phyloP scores from a whole-genome alignment of 148 eudicot genomes.

The Heliamphora exappendiculata region DNA sequence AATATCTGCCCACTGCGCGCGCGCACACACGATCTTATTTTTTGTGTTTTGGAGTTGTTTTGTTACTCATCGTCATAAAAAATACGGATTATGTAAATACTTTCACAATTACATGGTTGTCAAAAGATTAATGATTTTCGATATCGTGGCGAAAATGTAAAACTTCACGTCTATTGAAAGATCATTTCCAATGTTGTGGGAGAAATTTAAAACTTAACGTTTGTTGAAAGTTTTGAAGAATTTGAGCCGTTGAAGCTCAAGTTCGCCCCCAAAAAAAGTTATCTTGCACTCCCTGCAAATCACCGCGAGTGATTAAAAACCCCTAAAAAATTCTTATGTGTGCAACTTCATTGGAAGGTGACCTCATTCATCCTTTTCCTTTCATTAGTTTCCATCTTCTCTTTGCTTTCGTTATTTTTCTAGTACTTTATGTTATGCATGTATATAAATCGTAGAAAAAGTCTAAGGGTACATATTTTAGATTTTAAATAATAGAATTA shows the following conservation, averaged over 20 bases:
- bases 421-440: background rate
- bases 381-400: background rate
- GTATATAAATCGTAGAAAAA: too few species aligned
- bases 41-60: too few species aligned
- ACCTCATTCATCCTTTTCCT: background rate
- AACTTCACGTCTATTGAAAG: background rate
- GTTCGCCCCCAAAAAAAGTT: too few species aligned
- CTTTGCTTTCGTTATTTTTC: background rate
- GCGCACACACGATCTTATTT: too few species aligned
- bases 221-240: background rate
- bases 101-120: too few species aligned
- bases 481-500: too few species aligned
- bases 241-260: background rate
- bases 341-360: background rate
- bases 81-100: too few species aligned
- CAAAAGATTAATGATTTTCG: background rate
- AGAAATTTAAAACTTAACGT: background rate
- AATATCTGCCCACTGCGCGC: too few species aligned
- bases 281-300: background rate
- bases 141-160: background rate
- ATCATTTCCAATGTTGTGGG: background rate
- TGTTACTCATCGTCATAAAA: too few species aligned
- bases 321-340: background rate
- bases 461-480: too few species aligned
- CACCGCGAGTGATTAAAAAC: background rate